Conservation (phyloP, 2,329 filamentous ascomycete genomes). For the Chalara sp. region DNA sequence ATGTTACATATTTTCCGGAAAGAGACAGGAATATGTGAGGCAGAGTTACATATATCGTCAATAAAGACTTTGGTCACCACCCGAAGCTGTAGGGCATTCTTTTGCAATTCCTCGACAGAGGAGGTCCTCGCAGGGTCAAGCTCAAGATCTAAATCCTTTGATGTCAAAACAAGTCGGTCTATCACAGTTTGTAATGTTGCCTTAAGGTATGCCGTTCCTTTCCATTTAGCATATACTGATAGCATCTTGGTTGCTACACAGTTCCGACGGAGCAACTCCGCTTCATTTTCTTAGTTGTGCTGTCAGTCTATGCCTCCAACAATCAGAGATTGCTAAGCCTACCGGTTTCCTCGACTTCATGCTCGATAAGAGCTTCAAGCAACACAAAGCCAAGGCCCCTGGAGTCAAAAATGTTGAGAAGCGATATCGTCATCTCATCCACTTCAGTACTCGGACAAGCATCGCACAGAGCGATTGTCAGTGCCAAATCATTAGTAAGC, state of each 20-base stretch:
- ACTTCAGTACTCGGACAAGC: constrained; percentile 62
- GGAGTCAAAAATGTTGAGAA: constrained; percentile 65
- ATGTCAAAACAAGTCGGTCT: constrained; percentile 58
- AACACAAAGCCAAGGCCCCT: constrained; percentile 56
- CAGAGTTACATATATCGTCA: constrained; percentile 61
- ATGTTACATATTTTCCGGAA: constrained; percentile 64
- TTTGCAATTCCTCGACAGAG: constrained; percentile 56
- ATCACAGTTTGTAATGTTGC: constrained; percentile 60
- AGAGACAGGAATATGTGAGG: constrained; percentile 51
- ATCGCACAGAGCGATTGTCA: constrained; percentile 57
- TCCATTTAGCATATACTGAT: constrained; percentile 66
- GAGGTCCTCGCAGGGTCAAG: constrained; percentile 56
- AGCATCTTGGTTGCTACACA: constrained; percentile 69
- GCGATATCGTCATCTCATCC: constrained; percentile 60
- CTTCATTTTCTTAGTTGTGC: constrained; percentile 49
- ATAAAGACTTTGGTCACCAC: constrained; percentile 67
- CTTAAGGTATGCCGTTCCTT: constrained; percentile 56
- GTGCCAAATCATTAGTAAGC: constrained; percentile 53
- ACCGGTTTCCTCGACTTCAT: constrained; percentile 63
- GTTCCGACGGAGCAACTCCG: constrained; percentile 59
- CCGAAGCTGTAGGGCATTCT: constrained; percentile 58
- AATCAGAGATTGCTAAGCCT: constrained; percentile 8
- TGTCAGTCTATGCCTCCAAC: no score
- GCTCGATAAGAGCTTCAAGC: constrained; percentile 59
- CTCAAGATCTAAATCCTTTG: constrained; percentile 61